These are phyloP conservation scores for Xylaria multiplex DNA, from an alignment of 2,329 filamentous ascomycete genomes.

Conservation along the genomic window DNA sequence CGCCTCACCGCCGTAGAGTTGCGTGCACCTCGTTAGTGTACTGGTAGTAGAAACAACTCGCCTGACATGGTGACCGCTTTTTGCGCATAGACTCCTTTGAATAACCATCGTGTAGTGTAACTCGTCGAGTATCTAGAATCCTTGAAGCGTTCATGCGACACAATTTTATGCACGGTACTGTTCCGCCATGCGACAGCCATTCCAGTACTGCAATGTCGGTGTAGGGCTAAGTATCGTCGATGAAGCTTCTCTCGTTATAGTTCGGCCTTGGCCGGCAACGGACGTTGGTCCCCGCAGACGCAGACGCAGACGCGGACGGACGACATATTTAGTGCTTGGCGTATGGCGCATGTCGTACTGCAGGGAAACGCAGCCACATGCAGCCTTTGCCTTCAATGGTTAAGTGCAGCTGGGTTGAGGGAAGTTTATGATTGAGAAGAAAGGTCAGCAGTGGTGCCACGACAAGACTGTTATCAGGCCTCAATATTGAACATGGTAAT, in stretches of 20 bases:
- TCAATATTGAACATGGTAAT: neutral
- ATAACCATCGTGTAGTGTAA: conserved; percentile 10
- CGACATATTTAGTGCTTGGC: conserved; percentile 19
- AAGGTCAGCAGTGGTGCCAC: conserved; percentile 9
- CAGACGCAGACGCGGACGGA: conserved; percentile 1
- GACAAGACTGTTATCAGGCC: conserved; percentile 1
- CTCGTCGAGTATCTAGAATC: conserved; percentile 4
- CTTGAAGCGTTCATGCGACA: conserved; percentile 30
- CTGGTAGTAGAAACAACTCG: conserved; percentile 7
- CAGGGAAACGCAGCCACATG: conserved; percentile 28
- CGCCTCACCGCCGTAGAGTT: conserved; percentile 32
- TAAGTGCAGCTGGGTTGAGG: conserved; percentile 8
- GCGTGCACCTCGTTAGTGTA: conserved; percentile 17
- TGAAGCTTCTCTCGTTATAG: conserved; percentile 14
- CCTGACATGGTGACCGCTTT: conserved; percentile 35
- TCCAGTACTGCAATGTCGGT: conserved; percentile 36
- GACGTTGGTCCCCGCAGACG: conserved; percentile 29
- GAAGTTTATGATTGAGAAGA: conserved; percentile 2
- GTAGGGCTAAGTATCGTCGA: conserved; percentile 29
- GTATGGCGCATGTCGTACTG: conserved; percentile 22
- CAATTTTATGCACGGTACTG: conserved; percentile 35
- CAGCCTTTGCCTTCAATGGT: conserved; percentile 12
- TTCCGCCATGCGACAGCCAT: conserved; percentile 24
- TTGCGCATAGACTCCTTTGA: conserved; percentile 21
- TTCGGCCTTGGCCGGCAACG: conserved; percentile 32